Evolutionary conservation across 2,329 filamentous ascomycete genomes (phyloP), one percentile per base, ranked within the genome.

Genomic region (Aspergillus brunneoviolaceus): DNA sequence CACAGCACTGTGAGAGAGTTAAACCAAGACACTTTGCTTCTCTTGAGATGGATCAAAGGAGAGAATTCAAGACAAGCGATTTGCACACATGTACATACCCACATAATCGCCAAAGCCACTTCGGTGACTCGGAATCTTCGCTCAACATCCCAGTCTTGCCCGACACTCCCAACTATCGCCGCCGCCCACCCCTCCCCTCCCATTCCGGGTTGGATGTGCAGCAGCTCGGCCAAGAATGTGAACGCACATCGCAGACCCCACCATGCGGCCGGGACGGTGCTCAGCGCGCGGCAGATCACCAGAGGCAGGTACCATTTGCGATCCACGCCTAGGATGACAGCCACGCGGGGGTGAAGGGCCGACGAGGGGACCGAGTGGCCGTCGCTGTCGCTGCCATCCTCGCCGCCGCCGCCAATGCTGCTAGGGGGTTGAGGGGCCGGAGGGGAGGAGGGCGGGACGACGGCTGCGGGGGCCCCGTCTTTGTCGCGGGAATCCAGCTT

Each of bases 311-410:
- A 88, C 88, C 90, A 94, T 63, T 82, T 82, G 63, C 82, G 82
- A 57, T 89, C 87, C 16, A 95, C 85, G 55, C 90, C 90, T 51
- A 94, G 83, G 33, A 91, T 84, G 67, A 92, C 89, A 63, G 90
- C 90, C 58, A 94, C 86, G 58, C 90, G 89, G 12, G 90, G 90
- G 70, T 92, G 89, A 49, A 92, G 81, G 55, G 77, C 74, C 42
- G 76, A 77, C 11, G 70, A 56, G 49, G 60, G 57, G 53, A 67
- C 58, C 59, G 65, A 52, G 39, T 71, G 70, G 45, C 67, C 27
- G 27, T 29, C 27, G 27, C 27, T 29, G 27, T 29, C 27, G 9
- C 27, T 29, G 27, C 27, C 67, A 56, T 66, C 67, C 69, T 75
- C 69, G 60, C 68, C 16, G 39, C 16, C 16, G 39, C 39, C 16